A percentile compares a stretch with the other conserved stretches of the same genome.
Evolutionary conservation across 306 rosid genomes (phyloP).

Genomic region (Oemleria cerasiformis): DNA sequence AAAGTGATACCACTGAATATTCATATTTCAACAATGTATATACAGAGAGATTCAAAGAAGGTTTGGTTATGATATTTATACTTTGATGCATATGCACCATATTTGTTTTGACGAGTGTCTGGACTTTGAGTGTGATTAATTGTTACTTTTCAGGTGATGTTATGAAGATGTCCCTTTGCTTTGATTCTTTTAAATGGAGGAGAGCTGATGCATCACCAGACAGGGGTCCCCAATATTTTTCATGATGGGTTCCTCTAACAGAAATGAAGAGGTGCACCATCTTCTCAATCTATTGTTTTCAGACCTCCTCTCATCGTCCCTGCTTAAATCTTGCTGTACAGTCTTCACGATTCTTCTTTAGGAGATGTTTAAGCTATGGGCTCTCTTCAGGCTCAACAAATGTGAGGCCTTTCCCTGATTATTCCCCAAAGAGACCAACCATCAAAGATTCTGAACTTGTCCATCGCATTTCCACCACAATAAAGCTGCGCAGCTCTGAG

Average conservation of each 20-base stretch:
- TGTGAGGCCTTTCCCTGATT: neutral
- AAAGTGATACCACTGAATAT: neutral
- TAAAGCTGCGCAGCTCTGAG: slow-evolving; percentile 2
- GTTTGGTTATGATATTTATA: neutral
- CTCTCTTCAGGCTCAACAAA: neutral
- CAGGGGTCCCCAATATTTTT: neutral
- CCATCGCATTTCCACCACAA: neutral
- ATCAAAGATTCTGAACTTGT: slow-evolving; percentile 1
- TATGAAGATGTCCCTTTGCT: neutral
- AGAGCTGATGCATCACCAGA: neutral
- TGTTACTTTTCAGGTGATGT: neutral
- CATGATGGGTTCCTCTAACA: neutral
- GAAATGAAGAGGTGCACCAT: neutral
- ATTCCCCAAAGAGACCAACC: neutral
- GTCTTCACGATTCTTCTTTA: neutral
- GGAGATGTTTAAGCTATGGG: neutral
- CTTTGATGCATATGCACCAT: neutral
- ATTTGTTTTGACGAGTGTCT: neutral
- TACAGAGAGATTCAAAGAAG: neutral
- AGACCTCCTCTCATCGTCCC: neutral
- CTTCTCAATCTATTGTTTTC: neutral
- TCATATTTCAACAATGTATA: neutral
- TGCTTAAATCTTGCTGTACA: neutral
- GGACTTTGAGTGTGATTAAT: neutral
- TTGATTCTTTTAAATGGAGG: neutral